phyloP scores from a whole-genome alignment of 306 rosid species.

The Begonia loranthoides region DNA sequence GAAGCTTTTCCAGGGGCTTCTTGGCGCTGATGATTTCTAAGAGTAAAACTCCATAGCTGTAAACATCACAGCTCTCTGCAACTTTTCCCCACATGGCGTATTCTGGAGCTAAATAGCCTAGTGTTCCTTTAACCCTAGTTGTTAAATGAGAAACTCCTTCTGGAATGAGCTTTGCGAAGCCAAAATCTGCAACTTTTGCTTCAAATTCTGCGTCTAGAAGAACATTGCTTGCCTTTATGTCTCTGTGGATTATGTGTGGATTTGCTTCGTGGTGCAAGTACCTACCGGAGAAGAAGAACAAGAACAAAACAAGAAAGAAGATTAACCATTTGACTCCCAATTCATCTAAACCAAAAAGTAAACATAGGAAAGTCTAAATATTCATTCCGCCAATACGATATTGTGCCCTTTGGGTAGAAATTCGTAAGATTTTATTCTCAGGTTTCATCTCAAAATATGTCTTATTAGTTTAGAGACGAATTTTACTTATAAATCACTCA shows the following conservation, averaged over 20 bases:
- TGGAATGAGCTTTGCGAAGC: conserved; percentile 80
- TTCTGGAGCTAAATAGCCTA: conserved; percentile 88
- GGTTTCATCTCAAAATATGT: too few relatives aligned
- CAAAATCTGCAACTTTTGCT: conserved; percentile 89
- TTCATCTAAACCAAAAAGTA: too few relatives aligned
- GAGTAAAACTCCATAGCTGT: conserved; percentile 75
- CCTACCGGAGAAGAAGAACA: conserved; percentile 17
- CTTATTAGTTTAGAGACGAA: too few relatives aligned
- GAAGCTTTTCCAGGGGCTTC: conserved; percentile 77
- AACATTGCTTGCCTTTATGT: conserved; percentile 87
- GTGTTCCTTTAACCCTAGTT: conserved; percentile 80
- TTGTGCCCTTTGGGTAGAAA: too few relatives aligned
- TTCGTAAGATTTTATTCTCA: too few relatives aligned
- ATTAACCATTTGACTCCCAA: neutral
- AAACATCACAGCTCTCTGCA: conserved; percentile 73
- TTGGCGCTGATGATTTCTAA: conserved; percentile 55
- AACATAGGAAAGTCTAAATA: too few relatives aligned
- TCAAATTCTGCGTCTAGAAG: conserved; percentile 51
- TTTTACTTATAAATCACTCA: too few relatives aligned
- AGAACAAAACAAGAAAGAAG: neutral
- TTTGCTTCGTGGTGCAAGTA: conserved; percentile 69
- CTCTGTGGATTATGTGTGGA: conserved; percentile 81
- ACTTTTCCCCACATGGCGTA: conserved; percentile 98
- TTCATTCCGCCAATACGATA: too few relatives aligned
- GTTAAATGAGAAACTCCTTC: conserved; percentile 75